Conservation (phyloP, 257 asterid genomes). For the Solanum sejunctum region DNA sequence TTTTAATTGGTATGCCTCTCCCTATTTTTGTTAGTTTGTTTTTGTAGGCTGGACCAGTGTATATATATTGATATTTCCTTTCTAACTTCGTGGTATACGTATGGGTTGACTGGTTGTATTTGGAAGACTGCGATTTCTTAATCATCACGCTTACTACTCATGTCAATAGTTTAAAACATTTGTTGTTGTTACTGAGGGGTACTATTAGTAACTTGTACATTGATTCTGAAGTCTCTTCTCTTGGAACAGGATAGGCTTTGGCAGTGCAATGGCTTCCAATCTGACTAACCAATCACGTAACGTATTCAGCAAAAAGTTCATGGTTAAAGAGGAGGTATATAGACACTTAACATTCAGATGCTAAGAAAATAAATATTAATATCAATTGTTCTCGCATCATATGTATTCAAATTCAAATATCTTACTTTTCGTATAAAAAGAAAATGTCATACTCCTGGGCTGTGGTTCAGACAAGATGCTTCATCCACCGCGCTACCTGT, state of each 20-base stretch:
- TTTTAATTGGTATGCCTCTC: slow-evolving; percentile 60
- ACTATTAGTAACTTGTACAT: neutral
- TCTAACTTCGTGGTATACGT: neutral
- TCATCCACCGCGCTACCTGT: neutral
- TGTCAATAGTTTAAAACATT: neutral
- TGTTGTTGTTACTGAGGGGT: neutral
- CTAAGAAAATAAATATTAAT: neutral
- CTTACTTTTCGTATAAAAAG: neutral
- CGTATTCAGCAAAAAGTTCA: slow-evolving; percentile 64
- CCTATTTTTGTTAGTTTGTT: neutral
- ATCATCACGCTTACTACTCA: neutral
- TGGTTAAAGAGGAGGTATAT: slow-evolving; percentile 60
- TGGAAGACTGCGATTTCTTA: neutral
- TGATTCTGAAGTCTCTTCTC: neutral
- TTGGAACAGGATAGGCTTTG: slow-evolving; percentile 65
- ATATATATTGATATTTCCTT: neutral
- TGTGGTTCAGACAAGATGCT: neutral
- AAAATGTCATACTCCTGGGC: neutral
- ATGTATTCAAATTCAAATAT: neutral
- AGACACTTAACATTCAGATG: neutral
- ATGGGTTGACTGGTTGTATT: neutral
- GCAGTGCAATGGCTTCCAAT: slow-evolving; percentile 94
- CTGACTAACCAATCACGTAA: slow-evolving; percentile 82
- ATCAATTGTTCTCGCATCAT: neutral
- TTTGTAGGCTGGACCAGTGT: neutral